Conservation (phyloP, 2,329 filamentous ascomycete genomes). For the Exophiala mesophila region DNA sequence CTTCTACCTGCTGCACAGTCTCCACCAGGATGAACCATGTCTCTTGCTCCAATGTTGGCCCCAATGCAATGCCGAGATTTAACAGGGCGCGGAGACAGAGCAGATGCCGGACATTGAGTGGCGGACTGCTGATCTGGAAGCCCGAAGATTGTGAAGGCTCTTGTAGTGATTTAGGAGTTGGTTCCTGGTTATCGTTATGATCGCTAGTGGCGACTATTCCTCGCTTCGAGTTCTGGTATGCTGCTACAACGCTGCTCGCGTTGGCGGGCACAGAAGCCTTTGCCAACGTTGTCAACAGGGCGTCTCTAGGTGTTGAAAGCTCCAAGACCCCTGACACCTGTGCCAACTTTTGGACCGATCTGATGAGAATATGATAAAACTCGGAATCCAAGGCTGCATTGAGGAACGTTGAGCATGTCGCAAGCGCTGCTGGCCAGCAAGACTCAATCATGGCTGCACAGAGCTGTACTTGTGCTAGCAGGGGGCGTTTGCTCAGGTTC, state of each 20-base stretch:
- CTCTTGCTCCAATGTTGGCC: slow-evolving; percentile 71
- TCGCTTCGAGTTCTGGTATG: slow-evolving; percentile 11
- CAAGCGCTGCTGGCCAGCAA: slow-evolving; percentile 93
- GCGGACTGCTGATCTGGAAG: slow-evolving; percentile 43
- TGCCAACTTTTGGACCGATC: slow-evolving; percentile 90
- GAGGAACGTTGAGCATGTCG: slow-evolving; percentile 91
- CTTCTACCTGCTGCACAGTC: slow-evolving; percentile 86
- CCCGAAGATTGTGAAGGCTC: slow-evolving; percentile 19
- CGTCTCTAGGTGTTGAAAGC: slow-evolving; percentile 80
- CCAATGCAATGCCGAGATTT: slow-evolving; percentile 92
- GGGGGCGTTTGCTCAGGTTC: slow-evolving; percentile 64
- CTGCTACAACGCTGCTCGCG: slow-evolving; percentile 28
- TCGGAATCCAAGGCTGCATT: slow-evolving; percentile 88
- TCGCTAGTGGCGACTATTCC: background rate
- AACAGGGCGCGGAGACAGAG: slow-evolving; percentile 83
- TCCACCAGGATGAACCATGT: slow-evolving; percentile 89
- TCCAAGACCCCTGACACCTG: slow-evolving; percentile 88
- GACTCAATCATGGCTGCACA: slow-evolving; percentile 80
- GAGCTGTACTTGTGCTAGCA: slow-evolving; percentile 65
- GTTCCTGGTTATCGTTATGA: slow-evolving; percentile 7
- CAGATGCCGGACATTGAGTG: slow-evolving; percentile 81
- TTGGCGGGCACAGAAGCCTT: slow-evolving; percentile 91
- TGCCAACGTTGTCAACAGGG: slow-evolving; percentile 86
- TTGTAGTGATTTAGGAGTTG: slow-evolving; percentile 11
- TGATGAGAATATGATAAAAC: slow-evolving; percentile 86